Percentiles rank a stretch among this genome's conserved stretches.
Conservation (phyloP, 2,329 filamentous ascomycete species). For the Cercospora zeae-maydis region DNA sequence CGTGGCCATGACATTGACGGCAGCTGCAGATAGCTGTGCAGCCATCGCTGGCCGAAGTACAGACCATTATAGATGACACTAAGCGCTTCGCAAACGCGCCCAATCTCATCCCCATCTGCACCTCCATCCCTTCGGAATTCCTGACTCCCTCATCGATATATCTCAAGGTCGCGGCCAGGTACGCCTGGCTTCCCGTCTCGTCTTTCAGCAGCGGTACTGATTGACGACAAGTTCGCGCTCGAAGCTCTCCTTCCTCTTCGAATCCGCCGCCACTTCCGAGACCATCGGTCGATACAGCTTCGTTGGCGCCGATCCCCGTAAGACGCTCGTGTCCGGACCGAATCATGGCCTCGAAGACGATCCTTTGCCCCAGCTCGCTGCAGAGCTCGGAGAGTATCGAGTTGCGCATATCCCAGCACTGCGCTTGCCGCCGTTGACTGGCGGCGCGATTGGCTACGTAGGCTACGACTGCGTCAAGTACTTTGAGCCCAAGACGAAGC, state of each 20-base stretch:
- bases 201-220: background rate
- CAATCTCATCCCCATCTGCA: conserved; percentile 78
- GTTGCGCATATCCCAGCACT: conserved; percentile 81
- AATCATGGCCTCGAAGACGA: conserved; percentile 82
- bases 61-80: conserved; percentile 53
- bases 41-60: conserved; percentile 60
- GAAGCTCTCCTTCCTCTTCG: conserved; percentile 87
- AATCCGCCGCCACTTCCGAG: conserved; percentile 87
- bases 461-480: conserved; percentile 97
- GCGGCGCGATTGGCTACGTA: conserved; percentile 92
- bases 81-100: conserved; percentile 55
- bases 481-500: conserved; percentile 95
- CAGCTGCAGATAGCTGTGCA: conserved; percentile 47
- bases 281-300: conserved; percentile 95
- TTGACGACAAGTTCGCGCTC: conserved; percentile 52
- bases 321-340: conserved; percentile 81
- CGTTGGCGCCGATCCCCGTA: conserved; percentile 73
- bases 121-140: conserved; percentile 84
- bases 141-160: conserved; percentile 94
- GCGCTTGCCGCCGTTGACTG: conserved; percentile 78
- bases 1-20: conserved; percentile 6
- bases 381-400: conserved; percentile 72
- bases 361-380: conserved; percentile 76
- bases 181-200: conserved; percentile 36
- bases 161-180: conserved; percentile 79